Conservation (phyloP, 805 yeast species). For the Candida arabinofermentans region DNA sequence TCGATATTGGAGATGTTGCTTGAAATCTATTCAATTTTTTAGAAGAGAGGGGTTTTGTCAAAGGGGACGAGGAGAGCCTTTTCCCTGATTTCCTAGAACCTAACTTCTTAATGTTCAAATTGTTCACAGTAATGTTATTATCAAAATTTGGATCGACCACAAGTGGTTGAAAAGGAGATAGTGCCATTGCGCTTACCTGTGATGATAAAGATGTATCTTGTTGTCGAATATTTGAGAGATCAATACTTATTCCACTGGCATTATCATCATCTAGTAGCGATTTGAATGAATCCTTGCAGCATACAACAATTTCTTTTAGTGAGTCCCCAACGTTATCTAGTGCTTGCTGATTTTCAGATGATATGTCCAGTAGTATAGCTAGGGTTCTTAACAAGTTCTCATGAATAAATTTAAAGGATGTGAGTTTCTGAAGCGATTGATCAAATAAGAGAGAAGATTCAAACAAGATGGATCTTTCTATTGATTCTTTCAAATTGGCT, state of each 20-base stretch:
- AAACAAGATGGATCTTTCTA: slow-evolving; percentile 52
- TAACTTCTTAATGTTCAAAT: not conserved
- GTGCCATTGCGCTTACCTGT: not conserved
- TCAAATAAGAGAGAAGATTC: slow-evolving; percentile 56
- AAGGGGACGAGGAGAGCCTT: slow-evolving; percentile 24
- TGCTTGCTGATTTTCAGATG: slow-evolving; percentile 16
- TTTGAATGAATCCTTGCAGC: slow-evolving; percentile 12
- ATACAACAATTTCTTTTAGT: slow-evolving; percentile 11
- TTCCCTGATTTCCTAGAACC: slow-evolving; percentile 5
- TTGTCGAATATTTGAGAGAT: no score
- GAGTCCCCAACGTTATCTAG: slow-evolving; percentile 5
- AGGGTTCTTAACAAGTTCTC: slow-evolving; percentile 10
- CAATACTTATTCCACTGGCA: no score
- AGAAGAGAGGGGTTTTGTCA: slow-evolving; percentile 14
- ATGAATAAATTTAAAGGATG: slow-evolving; percentile 12
- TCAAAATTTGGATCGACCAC: not conserved
- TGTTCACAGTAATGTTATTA: not conserved
- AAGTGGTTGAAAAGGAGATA: slow-evolving; percentile 4
- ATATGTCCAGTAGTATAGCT: slow-evolving; percentile 13
- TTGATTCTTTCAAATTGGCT: slow-evolving; percentile 39
- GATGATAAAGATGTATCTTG: slow-evolving; percentile 1
- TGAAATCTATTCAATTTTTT: slow-evolving; percentile 10
- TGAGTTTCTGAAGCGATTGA: slow-evolving; percentile 32
- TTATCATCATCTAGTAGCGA: slow-evolving; percentile 12
- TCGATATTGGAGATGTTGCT: not conserved